Conservation (phyloP, 1,284 basidiomycete species). For the Moesziomyces sp. region DNA sequence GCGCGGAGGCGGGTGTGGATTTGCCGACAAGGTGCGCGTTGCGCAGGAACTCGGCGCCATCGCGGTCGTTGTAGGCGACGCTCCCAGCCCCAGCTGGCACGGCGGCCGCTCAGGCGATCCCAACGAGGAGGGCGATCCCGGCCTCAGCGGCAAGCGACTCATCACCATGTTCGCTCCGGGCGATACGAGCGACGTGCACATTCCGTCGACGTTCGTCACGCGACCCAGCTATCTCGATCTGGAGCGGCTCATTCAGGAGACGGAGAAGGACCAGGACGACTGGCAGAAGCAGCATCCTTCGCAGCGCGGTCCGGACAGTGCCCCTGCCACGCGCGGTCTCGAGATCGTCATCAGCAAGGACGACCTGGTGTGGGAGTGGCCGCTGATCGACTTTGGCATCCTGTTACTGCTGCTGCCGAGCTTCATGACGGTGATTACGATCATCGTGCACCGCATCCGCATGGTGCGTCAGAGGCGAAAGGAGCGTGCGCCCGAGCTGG, state of each 20-base stretch:
- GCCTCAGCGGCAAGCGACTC: slow-evolving; percentile 53
- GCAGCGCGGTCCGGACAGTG: slow-evolving; percentile 9
- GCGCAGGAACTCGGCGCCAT: slow-evolving; percentile 63
- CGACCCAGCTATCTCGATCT: slow-evolving; percentile 64
- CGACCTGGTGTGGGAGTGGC: slow-evolving; percentile 61
- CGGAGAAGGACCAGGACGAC: slow-evolving; percentile 49
- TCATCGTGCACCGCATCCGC: slow-evolving; percentile 61
- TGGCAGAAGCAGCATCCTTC: slow-evolving; percentile 32
- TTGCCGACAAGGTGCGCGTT: slow-evolving; percentile 62
- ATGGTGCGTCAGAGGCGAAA: slow-evolving; percentile 55
- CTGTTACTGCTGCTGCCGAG: slow-evolving; percentile 64
- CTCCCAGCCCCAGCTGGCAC: slow-evolving; percentile 41
- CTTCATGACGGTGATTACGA: slow-evolving; percentile 60
- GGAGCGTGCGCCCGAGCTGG: slow-evolving; percentile 61
- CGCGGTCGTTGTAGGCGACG: slow-evolving; percentile 66
- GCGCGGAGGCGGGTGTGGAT: slow-evolving; percentile 61
- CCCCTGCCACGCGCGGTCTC: slow-evolving; percentile 37
- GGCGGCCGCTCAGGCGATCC: slow-evolving; percentile 45
- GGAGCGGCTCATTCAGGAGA: slow-evolving; percentile 53
- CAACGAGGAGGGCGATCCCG: slow-evolving; percentile 53
- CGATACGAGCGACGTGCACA: slow-evolving; percentile 61
- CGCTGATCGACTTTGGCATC: slow-evolving; percentile 62
- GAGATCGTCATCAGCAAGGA: slow-evolving; percentile 63
- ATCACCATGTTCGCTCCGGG: slow-evolving; percentile 65
- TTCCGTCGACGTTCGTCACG: slow-evolving; percentile 65